Evolutionary conservation across 2,329 filamentous ascomycete species (phyloP), one percentile per base, ranked within the genome.

Genomic region (Trichoderma pleuroti): DNA sequence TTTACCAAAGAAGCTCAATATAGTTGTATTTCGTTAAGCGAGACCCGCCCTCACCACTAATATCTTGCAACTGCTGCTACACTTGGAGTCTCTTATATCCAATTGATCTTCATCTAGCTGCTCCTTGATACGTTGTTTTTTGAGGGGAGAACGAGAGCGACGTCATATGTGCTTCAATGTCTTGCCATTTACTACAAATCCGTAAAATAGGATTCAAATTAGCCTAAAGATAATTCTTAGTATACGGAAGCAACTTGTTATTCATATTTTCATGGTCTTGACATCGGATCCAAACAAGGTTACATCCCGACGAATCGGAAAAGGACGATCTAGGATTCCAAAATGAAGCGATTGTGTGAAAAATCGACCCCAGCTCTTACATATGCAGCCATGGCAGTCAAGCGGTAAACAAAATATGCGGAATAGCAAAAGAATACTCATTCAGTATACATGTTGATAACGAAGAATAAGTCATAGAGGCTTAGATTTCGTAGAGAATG

Each of bases 261-360:
- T n/a, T 42, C 54, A 28, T 59, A 36, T 26, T 28, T 10, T 10
- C n/a, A 46, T 18, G 14, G 36, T 16, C 39, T 26, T 28, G 12
- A 7, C 28, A 21, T n/a, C 9, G 54, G 54, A 26, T 46, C 8
- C 6, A 24, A 18, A 6, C n/a, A 60, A 12, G 54, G 54, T 60
- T 60, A 34, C 34, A 68, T 68, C 34, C 65, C 65, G 65, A 68
- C 65, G 65, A 54, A 42, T 67, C 52, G 64, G 54, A 60, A 18
- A 32, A 59, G 4, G 42, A 28, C 21, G 26, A 36, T 49, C 65
- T 67, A 26, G 30, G 30, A 18, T 49, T 16, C 3, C 32, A 34
- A 26, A 34, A 52, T 4, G 36, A 64, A 26, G 28, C 16, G 39
- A 39, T 42, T 34, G 32, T 21, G 12, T 21, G 30, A 30, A 18